Evolutionary conservation across 1,284 basidiomycete species (phyloP).

Genomic region (Cystobasidium pallidum): DNA sequence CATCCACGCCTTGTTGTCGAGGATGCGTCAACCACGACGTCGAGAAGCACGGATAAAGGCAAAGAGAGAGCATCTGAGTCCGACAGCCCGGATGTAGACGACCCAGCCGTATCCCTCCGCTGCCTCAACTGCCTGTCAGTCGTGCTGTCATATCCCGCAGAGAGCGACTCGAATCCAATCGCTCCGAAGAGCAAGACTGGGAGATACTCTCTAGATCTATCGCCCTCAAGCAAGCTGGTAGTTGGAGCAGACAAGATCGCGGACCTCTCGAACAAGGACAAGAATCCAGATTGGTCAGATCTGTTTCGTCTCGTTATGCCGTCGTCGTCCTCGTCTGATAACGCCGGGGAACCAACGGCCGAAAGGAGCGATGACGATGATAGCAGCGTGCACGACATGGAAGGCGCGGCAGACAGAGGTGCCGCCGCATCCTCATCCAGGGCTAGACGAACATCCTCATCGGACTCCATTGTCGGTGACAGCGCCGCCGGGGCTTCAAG

Average conservation of each 20-base stretch:
- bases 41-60: not conserved
- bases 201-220: not conserved
- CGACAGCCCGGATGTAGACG: not conserved
- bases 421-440: not conserved
- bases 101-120: not conserved
- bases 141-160: constrained; percentile 20
- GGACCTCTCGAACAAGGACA: constrained; percentile 10
- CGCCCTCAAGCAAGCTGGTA: constrained; percentile 13
- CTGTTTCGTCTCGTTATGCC: constrained; percentile 20
- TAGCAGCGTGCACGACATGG: not conserved
- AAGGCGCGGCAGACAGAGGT: not conserved
- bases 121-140: constrained; percentile 3
- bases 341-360: not conserved
- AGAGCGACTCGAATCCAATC: not conserved
- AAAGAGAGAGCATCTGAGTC: not conserved
- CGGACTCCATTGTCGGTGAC: not conserved
- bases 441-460: not conserved
- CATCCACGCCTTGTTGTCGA: constrained; percentile 27
- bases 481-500: not conserved
- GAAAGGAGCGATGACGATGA: not conserved
- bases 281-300: constrained; percentile 25
- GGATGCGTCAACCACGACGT: constrained; percentile 2
- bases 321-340: not conserved
- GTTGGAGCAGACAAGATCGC: constrained; percentile 4
- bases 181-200: constrained; percentile 17